Evolutionary conservation across 108 stramenopile genomes (phyloP), one percentile per base, ranked within the genome.

Genomic region (Pseudonitzschia multiseries): DNA sequence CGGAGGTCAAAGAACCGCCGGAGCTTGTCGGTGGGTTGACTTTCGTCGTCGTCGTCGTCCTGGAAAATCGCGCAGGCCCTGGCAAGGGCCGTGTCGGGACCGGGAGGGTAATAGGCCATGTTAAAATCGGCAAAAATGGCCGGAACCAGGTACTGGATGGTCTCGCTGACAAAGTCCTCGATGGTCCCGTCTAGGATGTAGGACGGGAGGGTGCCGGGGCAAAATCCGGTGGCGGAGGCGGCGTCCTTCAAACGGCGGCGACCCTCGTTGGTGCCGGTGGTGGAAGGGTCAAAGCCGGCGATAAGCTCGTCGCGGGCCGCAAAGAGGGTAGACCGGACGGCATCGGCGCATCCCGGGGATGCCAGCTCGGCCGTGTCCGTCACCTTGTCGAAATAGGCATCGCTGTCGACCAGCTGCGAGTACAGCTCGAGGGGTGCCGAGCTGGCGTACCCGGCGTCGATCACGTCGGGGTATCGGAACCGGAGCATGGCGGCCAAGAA

Each of bases 71-170:
- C 60, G 65, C 93, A 94, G 10, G 78, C 90, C 54, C 78, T 74
- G 31, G 68, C 77, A 14, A 89, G 29, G 2, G 70, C 76, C 18
- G 77, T 81, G 4, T 81, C 65, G 13, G 80, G 77, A 2, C 81
- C 85, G 10, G 93, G 93, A 13, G 93, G 93, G 50, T 94, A 88
- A 64, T 75, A 81, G 0, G 48, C 90, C 90, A 91, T 91, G 71
- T 94, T 87, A 54, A 75, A 84, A 46, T 89, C 84, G 17, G 93
- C 90, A 71, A 86, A 89, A 1, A 76, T 67, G 46, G 83, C 81
- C 13, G 82, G 70, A 2, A 90, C 86, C 17, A 90, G 68, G 65
- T 78, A 78, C 68, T 77, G 79, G 0, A 93, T 44, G 31, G 77
- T 82, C 29, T 87, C 79, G 29, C 56, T 64, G 20, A 86, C 61